Evolutionary conservation across 352 stramenopile species (phyloP), one percentile per base, ranked within the genome.

Genomic region (Pythium aristosporum): DNA sequence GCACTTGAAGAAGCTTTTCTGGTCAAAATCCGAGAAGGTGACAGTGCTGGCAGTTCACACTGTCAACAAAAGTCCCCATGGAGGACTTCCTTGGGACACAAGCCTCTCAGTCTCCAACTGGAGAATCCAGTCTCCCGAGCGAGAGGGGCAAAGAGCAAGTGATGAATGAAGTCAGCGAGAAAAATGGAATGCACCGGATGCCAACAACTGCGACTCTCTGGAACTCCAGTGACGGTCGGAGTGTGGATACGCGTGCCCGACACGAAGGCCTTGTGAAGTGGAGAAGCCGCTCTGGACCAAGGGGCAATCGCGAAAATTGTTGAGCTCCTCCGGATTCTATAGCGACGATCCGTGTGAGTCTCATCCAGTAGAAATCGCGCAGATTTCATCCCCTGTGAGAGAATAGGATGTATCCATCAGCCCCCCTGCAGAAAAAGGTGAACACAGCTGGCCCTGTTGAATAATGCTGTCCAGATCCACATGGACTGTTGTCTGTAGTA

Each of bases 1-100:
- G 61, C 61, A 68, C 51, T 68, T 68, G 61, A 68, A 68, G 61
- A 55, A 67, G 21, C 51, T 43, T 36, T 39, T 37, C 12, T 10
- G 8, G 16, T 39, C 41, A n/a, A 52, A 55, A 47, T 39, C 18
- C 16, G 30, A 32, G 36, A 28, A 53, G 48, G 56, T 63, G 43
- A 63, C 55, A 61, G 55, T 42, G 55, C 55, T 1, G 51, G 15
- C 4, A 13, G 3, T 39, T 39, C 34, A 39, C 8, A 30, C 25
- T 30, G 25, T 30, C 25, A 30, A 30, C 25, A 30, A 30, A 30
- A 30, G 25, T 30, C 25, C 25, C 5, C 25, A 5, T 30, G 3
- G 25, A 30, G 25, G 25, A 30, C 25, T 30, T 30, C 25, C 25
- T 30, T 30, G 3, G 25, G 25, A 30, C 25, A 30, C 25, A 30